Conservation (phyloP, 306 rosid species). For the Abrus pulchellus region DNA sequence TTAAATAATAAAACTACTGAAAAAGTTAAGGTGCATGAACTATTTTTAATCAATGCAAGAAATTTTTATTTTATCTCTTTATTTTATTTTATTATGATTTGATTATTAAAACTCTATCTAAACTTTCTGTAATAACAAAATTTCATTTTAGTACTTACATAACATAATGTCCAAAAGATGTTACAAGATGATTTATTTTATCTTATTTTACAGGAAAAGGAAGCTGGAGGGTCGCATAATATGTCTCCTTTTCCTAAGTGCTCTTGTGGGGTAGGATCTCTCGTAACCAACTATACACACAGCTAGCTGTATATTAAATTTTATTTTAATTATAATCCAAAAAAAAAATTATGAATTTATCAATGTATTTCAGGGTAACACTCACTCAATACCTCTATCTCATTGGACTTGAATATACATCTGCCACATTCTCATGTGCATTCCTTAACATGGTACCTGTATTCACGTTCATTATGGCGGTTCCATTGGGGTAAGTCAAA, state of each 20-base stretch:
- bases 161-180: not conserved
- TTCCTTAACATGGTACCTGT: constrained; percentile 87
- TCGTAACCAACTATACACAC: not conserved
- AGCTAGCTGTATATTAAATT: not conserved
- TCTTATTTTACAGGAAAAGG: constrained; percentile 61
- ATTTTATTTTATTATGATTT: not conserved
- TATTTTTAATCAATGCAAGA: not conserved
- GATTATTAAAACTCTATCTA: not conserved
- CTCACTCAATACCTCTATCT: constrained; percentile 69
- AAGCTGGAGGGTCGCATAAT: constrained; percentile 51
- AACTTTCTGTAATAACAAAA: not conserved
- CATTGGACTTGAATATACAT: constrained; percentile 79
- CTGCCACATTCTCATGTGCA: constrained; percentile 85
- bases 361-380: constrained; percentile 66
- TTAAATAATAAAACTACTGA: too few species aligned
- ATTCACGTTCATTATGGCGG: constrained; percentile 74
- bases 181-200: not conserved
- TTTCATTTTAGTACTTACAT: not conserved
- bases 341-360: constrained; percentile 25
- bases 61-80: not conserved
- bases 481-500: constrained; percentile 75
- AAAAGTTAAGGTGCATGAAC: not conserved
- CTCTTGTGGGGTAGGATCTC: constrained; percentile 77
- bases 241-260: constrained; percentile 76
- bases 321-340: not conserved